phyloP scores from a whole-genome alignment of 768 basidiomycete species.

The Macrolepiota albuminosa region DNA sequence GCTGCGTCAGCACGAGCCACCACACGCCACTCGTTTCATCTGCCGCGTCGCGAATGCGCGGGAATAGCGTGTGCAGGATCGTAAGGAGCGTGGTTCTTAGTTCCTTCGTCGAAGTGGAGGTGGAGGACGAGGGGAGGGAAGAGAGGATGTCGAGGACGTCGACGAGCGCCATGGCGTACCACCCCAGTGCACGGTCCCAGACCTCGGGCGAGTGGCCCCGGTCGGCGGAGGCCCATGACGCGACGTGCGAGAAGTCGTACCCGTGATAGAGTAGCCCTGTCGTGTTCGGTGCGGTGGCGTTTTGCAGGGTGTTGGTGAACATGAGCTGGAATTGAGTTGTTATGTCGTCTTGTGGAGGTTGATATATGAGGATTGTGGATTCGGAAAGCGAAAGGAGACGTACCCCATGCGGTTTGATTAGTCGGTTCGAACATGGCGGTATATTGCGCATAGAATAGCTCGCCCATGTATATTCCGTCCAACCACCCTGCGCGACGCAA shows the following conservation, averaged over 20 bases:
- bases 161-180: conserved; percentile 46
- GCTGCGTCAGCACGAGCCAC: conserved; percentile 49
- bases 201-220: conserved; percentile 44
- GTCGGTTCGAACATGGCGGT: conserved; percentile 28
- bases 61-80: conserved; percentile 30
- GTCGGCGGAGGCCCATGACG: conserved; percentile 40
- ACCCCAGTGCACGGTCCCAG: conserved; percentile 44
- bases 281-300: conserved; percentile 30
- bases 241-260: conserved; percentile 40
- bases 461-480: conserved; percentile 44
- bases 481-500: conserved; percentile 32
- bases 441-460: conserved; percentile 39
- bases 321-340: conserved; percentile 37
- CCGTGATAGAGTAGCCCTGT: conserved; percentile 45
- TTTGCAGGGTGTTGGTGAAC: conserved; percentile 38
- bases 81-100: conserved; percentile 23
- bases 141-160: conserved; percentile 39
- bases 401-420: conserved; percentile 36
- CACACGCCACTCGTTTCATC: conserved; percentile 36
- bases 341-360: conserved; percentile 29
- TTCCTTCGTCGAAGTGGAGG: neutral
- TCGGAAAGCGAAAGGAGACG: conserved; percentile 1
- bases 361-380: neutral
- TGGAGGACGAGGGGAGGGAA: conserved; percentile 24
- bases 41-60: conserved; percentile 32